Percentiles rank a stretch among this genome's conserved stretches.
These are phyloP conservation scores for Candida berthetii DNA, from an alignment of 805 yeast genomes.

Conservation along the genomic window DNA sequence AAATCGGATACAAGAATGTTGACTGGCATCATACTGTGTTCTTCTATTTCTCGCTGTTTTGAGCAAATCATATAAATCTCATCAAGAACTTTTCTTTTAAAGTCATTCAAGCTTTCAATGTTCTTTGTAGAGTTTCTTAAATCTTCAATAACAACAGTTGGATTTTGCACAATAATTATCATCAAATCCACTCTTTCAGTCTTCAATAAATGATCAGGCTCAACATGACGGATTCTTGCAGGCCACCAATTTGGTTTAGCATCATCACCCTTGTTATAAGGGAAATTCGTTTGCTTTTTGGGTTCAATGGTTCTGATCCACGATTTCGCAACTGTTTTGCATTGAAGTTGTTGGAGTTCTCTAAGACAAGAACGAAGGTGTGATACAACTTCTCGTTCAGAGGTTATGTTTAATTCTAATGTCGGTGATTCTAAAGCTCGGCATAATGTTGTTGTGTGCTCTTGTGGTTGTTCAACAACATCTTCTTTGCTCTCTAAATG, in stretches of 20 bases:
- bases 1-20: neutral
- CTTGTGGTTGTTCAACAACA: too few species aligned
- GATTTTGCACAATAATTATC: constrained; percentile 26
- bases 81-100: constrained; percentile 5
- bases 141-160: neutral
- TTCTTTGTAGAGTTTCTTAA: constrained; percentile 1
- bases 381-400: neutral
- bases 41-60: neutral
- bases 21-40: too few species aligned
- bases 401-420: neutral
- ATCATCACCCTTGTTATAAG: constrained; percentile 47
- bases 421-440: neutral
- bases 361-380: constrained; percentile 10
- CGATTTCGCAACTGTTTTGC: constrained; percentile 56
- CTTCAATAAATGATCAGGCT: constrained; percentile 69
- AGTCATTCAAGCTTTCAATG: neutral
- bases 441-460: too few species aligned
- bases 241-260: constrained; percentile 76
- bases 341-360: constrained; percentile 35
- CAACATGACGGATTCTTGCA: constrained; percentile 44
- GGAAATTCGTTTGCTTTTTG: constrained; percentile 52
- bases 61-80: constrained; percentile 9
- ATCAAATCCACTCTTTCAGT: constrained; percentile 47
- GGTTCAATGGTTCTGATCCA: constrained; percentile 70
- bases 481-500: too few species aligned